Base-by-base conservation (phyloP, 2,329 filamentous ascomycete species). In the Pseudogymnoascus sp. region DNA sequence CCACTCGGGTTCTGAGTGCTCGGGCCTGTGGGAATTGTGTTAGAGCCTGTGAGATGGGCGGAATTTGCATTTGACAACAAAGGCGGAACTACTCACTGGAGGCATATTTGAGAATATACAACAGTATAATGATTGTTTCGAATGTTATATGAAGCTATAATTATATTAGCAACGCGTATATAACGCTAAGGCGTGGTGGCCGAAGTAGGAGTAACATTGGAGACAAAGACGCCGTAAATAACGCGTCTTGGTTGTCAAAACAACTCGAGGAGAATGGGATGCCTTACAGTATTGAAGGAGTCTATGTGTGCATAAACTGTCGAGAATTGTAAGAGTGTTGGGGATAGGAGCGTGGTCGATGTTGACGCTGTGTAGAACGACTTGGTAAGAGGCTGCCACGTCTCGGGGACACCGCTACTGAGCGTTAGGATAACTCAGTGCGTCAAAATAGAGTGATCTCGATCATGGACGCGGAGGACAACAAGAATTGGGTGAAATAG, bases 1-100 rank as follows among this genome's bases (percentile, higher is more conserved):
- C 83, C 74, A 86, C 83, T 78, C 92, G 88, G 74, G 86, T 83
- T 77, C 89, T 85, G 72, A 86, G 81, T 74, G 84, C 80, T 77
- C 90, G 88, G 80, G 82, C 83, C 66, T 66, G 63, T 59, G 45
- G 45, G 59, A 60, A 37, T 29, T 39, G 29, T 26, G 29, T 55
- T 33, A 60, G 43, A 37, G 29, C 29, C 52, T 21, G 29, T 41
- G 39, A 60, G 7, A 37, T 33, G 12, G 8, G 29, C 6, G 19
- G 45, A 60, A 38, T 26, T 39, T 41, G 21, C 61, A 59, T 37
- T 49, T 63, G 49, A 55, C 59, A 64, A 59, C 61, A 61, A 37
- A 62, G 63, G 63, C 33, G 3, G 64, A 12, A 55, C 14, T 38
- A 78, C 81, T 78, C 80, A 84, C 82, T 70, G 80, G 79, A 77